Base-by-base conservation (phyloP, 129 eudicot species). In the Dittrichia graveolens region DNA sequence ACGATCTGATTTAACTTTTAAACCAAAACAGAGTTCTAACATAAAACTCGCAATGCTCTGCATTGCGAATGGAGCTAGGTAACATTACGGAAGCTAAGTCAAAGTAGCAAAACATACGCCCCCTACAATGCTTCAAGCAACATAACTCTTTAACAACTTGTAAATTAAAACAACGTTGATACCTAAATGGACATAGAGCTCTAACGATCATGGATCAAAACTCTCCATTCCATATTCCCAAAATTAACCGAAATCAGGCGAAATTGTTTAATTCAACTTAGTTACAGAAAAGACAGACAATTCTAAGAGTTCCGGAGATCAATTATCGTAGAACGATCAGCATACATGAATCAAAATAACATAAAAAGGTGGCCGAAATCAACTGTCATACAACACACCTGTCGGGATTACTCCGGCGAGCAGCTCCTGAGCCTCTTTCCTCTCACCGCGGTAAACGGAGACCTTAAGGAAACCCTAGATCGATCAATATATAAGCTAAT, bases 391-490 rank as follows among this genome's bases (percentile, higher is more conserved):
- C 6, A 16, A 69, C 74, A 40, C 52, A 69, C 74, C 74, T 53
- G 73, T 48, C 11, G 73, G 13, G n/a, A 37, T 48, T 35, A 35
- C 35, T 68, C 47, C 73, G 48, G 73, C 73, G 61, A 15, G 74
- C 62, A 52, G 74, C 74, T 63, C 63, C 47, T 38, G 2, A 14
- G 31, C 10, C 73, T 43, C 9, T 7, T 39, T 61, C 24, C 34
- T 64, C n/a, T n/a, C n/a, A 37, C 2, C 4, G 8, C 50, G 68
- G 41, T 12, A 5, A 63, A 40, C 40, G 34, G 7, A 8, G 42
- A 41, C 3, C 12, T 31, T 47, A 1, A 8, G 24, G 38, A 39
- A 69, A 53, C 74, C 74, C 62, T 68, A 68, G 47, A 38, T 0
- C n/a, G 31, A 24, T 9, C 47, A 15, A 14, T 37, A 38, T 52